phyloP scores from a whole-genome alignment of 2,329 filamentous ascomycete genomes.

The Cercospora janseana region DNA sequence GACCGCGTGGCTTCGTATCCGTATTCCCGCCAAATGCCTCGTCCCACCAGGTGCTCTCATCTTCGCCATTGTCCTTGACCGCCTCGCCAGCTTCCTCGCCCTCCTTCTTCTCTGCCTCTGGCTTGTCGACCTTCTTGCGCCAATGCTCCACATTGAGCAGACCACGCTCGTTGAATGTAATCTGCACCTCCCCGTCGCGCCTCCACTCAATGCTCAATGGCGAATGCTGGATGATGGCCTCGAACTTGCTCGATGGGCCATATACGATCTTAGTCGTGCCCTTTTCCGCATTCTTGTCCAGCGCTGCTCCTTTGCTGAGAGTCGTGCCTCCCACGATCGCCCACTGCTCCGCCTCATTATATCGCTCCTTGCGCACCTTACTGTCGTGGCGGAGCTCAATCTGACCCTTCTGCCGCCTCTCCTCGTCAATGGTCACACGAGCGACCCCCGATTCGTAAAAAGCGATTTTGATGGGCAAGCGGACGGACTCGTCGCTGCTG shows the following conservation, averaged over 20 bases:
- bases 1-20: slow-evolving; percentile 89
- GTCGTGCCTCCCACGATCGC: slow-evolving; percentile 78
- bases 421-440: slow-evolving; percentile 85
- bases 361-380: slow-evolving; percentile 82
- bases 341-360: slow-evolving; percentile 88
- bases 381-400: slow-evolving; percentile 85
- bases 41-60: slow-evolving; percentile 96
- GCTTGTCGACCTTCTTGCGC: slow-evolving; percentile 76
- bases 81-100: slow-evolving; percentile 40
- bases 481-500: slow-evolving; percentile 64
- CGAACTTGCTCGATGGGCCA: slow-evolving; percentile 70
- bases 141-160: slow-evolving; percentile 94
- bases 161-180: slow-evolving; percentile 88
- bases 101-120: slow-evolving; percentile 58
- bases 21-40: slow-evolving; percentile 94
- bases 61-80: slow-evolving; percentile 50
- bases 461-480: slow-evolving; percentile 77
- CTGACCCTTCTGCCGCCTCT: slow-evolving; percentile 82
- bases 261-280: slow-evolving; percentile 74
- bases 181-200: slow-evolving; percentile 74
- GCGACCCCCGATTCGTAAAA: slow-evolving; percentile 89
- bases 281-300: slow-evolving; percentile 63
- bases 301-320: slow-evolving; percentile 67
- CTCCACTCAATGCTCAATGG: slow-evolving; percentile 87
- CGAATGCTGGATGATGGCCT: slow-evolving; percentile 77